Conservation (phyloP, 2,329 filamentous ascomycete species). For the Pseudogymnoascus verrucosus region DNA sequence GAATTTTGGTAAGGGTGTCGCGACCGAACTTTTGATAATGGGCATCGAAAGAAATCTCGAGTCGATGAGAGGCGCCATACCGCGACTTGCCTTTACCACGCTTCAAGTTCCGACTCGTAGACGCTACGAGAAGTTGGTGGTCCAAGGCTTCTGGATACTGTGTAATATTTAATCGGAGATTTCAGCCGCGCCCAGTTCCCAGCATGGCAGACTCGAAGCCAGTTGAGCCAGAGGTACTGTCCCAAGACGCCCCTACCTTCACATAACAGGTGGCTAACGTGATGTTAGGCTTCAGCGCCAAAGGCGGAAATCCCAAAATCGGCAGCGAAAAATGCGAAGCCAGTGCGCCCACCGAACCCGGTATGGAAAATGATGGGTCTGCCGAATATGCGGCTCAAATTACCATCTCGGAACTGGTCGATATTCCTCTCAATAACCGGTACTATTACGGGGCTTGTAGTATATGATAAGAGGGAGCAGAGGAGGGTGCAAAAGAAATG, state of each 20-base stretch:
- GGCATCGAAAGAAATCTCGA: not conserved
- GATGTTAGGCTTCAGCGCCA: conserved; percentile 24
- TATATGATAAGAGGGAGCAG: conserved; percentile 92
- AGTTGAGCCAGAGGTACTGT: conserved; percentile 17
- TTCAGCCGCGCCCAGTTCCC: not conserved
- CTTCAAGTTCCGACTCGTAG: not conserved
- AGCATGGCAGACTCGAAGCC: conserved; percentile 17
- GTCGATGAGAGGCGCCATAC: not conserved
- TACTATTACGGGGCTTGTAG: conserved; percentile 68
- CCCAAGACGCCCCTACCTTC: not conserved
- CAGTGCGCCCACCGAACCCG: conserved; percentile 52
- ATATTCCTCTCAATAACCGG: conserved; percentile 82
- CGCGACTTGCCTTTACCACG: not conserved
- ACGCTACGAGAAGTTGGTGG: not conserved
- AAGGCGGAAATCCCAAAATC: conserved; percentile 28
- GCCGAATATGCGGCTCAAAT: conserved; percentile 70
- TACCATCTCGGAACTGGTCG: conserved; percentile 95
- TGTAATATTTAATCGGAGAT: not conserved
- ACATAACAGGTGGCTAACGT: conserved; percentile 4
- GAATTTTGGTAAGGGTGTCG: conserved; percentile 7
- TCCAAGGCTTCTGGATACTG: not conserved
- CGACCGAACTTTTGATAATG: conserved; percentile 9
- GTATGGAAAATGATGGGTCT: conserved; percentile 75
- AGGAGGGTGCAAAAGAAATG: conserved; percentile 78
- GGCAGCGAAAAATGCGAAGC: conserved; percentile 33